A percentile compares a stretch with the other conserved stretches of the same genome.
Evolutionary conservation across 2,329 filamentous ascomycete species (phyloP).

Genomic region (Lachnellula occidentalis): DNA sequence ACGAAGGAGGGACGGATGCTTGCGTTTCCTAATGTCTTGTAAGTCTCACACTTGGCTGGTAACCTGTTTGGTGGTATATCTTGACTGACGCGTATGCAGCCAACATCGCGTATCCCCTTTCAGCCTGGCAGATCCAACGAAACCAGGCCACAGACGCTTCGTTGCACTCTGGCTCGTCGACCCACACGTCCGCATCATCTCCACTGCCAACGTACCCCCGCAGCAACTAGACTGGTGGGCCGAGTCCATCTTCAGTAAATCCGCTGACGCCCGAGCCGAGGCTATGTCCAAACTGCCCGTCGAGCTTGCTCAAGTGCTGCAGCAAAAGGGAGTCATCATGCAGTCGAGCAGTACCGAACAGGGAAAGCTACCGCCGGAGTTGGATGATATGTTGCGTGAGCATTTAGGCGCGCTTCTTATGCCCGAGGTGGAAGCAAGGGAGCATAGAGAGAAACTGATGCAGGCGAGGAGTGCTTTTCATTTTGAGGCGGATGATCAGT

Average conservation of each 20-base stretch:
- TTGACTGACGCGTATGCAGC: neutral
- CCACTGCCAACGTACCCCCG: slow-evolving; percentile 43
- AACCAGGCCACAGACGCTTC: slow-evolving; percentile 49
- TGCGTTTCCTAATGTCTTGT: slow-evolving; percentile 36
- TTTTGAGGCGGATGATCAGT: neutral
- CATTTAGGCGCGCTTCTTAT: neutral
- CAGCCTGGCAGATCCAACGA: slow-evolving; percentile 40
- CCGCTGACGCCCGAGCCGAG: neutral
- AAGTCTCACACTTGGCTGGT: neutral
- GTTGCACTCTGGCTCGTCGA: slow-evolving; percentile 54
- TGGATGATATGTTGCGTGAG: neutral
- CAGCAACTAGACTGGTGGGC: slow-evolving; percentile 41
- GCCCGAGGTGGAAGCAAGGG: neutral
- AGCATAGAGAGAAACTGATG: neutral
- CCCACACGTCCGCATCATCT: slow-evolving; percentile 44
- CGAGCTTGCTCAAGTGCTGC: neutral
- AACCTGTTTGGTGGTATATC: neutral
- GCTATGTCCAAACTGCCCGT: neutral
- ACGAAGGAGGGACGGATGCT: slow-evolving; percentile 35
- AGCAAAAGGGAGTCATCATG: neutral
- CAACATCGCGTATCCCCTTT: slow-evolving; percentile 49
- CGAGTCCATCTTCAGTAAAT: neutral
- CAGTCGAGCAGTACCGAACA: neutral
- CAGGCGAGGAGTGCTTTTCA: neutral
- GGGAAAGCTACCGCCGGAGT: neutral